phyloP scores from a whole-genome alignment of 2,329 filamentous ascomycete species.

The Hypomyces rosellus region DNA sequence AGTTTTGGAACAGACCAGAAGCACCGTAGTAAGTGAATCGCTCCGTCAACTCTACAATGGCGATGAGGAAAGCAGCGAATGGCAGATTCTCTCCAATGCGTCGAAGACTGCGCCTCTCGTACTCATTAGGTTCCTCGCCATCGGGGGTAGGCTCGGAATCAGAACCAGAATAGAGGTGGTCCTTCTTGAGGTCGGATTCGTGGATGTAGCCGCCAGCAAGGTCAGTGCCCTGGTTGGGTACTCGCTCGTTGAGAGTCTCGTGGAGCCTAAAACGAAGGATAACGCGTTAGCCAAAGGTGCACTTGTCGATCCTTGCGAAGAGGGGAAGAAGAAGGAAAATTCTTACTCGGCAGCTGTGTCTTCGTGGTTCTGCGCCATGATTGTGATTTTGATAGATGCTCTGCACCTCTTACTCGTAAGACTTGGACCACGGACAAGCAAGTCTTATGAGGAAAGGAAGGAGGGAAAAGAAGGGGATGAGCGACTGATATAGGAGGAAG shows the following conservation, averaged over 20 bases:
- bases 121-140: slow-evolving; percentile 46
- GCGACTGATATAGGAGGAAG: not conserved
- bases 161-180: not conserved
- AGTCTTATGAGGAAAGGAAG: not conserved
- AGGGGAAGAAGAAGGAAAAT: not conserved
- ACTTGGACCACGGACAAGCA: not conserved
- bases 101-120: slow-evolving; percentile 43
- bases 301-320: not conserved
- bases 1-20: slow-evolving; percentile 51
- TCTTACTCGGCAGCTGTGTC: not conserved
- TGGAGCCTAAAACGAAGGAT: not conserved
- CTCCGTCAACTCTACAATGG: slow-evolving; percentile 49
- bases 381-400: not conserved
- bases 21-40: slow-evolving; percentile 54
- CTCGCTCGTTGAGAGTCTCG: not conserved
- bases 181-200: not conserved
- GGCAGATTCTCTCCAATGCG: slow-evolving; percentile 51
- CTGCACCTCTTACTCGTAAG: not conserved
- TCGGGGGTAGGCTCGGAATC: slow-evolving; percentile 29
- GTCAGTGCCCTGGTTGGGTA: not conserved
- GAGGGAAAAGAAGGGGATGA: not conserved
- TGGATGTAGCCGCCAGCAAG: not conserved
- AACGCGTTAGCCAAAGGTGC: not conserved
- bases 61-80: slow-evolving; percentile 49
- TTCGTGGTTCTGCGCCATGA: not conserved